Base-by-base conservation (phyloP, 2,329 filamentous ascomycete species). In the Colletotrichum spaethianum region DNA sequence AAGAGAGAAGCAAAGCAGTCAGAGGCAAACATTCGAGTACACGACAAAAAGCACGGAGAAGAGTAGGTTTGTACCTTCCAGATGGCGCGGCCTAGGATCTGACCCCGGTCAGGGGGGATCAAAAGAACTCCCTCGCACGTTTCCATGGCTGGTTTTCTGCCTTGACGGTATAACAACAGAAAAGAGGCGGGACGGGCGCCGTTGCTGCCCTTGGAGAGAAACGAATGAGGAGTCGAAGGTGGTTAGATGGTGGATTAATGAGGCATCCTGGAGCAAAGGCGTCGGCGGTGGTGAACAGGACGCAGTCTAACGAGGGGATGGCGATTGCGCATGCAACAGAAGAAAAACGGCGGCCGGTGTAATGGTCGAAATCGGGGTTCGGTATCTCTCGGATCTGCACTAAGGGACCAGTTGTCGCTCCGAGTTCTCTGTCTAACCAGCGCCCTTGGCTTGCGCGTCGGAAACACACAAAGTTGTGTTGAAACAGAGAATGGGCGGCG, bases 51-150 rank as follows among this genome's bases (percentile, higher is more conserved):
- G 66, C 38, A 72, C 56, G 28, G 71, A 38, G 63, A 18, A 31
- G 11, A 2, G 11, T 7, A 38, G 20, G 23, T 60, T 73, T 82
- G 63, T 76, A 88, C 87, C 84, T 89, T 89, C 87, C 87, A 89
- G 57, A 84, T 75, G 60, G 86, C 83, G 74, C 86, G 81, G 53
- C 86, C 86, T 62, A 89, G 82, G 53, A 89, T 86, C 73, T 86
- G 85, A 65, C 82, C 83, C 61, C 86, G 81, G 65, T 89, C 87
- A 44, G 87, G 87, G 53, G 87, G 87, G 48, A 86, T 83, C 76
- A 87, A 77, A 76, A 89, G 81, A 72, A 84, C 77, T 38, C 87
- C 86, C 74, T 87, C 85, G 76, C 82, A 80, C 26, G 62, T 67
- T 59, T 75, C 74, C 74, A 75, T 75, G 46, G 55, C 46, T 62